Evolutionary conservation across 2,329 filamentous ascomycete species (phyloP), one percentile per base, ranked within the genome.

Genomic region (Paramyrothecium sp.): DNA sequence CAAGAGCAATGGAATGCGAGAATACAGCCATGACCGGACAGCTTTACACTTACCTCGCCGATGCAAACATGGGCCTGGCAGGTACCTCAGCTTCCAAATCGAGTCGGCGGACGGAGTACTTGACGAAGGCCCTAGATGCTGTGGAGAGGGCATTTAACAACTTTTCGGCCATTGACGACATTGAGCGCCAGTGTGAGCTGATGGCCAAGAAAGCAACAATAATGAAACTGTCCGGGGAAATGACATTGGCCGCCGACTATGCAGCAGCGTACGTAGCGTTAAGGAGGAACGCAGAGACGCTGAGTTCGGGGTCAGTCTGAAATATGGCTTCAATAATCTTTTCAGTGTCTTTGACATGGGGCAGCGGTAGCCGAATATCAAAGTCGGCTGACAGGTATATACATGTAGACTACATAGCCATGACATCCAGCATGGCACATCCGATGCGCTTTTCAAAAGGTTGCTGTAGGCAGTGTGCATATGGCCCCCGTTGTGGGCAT

Each of bases 151-250:
- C 88, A 0, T 86, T 87, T 63, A 76, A 77, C 33, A 82, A 87
- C 60, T 96, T 85, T 69, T 83, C 86, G 47, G 81, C 78, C 51
- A 77, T 91, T 16, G 86, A 90, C 68, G 90, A 75, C 20, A 75
- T 87, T 16, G 75, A 78, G n/a, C 86, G 86, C 55, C 88, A 91
- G 73, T 88, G 90, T 67, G 89, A 92, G 72, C 87, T 90, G 78
- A 83, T 93, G 75, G 88, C 89, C 20, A 95, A 95, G 78, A 93
- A 91, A 73, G 89, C 90, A 3, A 87, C 87, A 53, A 82, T 96
- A 53, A 89, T 91, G 78, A 86, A 88, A 70, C 76, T 89, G 51
- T 80, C 84, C 8, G 90, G 88, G 1, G 89, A 92, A 63, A 71
- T 79, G 62, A 78, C 78, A 19, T 65, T 87, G 60, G 86, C 88